These are phyloP conservation scores for Plantago lanceolata DNA, from an alignment of 305 asterid genomes.

Conservation along the genomic window DNA sequence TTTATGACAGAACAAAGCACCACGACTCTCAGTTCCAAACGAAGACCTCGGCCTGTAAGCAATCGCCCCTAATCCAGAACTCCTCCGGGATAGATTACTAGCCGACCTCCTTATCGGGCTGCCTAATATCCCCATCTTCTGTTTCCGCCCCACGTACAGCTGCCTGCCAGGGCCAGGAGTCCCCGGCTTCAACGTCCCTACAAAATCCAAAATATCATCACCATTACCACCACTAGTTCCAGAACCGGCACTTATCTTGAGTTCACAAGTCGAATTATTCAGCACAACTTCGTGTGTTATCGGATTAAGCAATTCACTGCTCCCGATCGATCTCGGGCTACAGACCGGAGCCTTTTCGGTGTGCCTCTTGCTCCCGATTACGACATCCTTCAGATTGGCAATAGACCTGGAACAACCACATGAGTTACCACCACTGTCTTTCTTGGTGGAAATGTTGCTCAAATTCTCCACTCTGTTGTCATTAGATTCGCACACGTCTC, in stretches of 20 bases:
- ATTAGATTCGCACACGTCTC: constrained; percentile 56
- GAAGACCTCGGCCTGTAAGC: constrained; percentile 39
- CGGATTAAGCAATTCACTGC: constrained; percentile 83
- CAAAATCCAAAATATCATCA: constrained; percentile 33
- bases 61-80: constrained; percentile 45
- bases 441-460: constrained; percentile 51
- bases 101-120: constrained; percentile 63
- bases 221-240: constrained; percentile 28
- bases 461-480: constrained; percentile 24
- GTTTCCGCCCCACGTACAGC: constrained; percentile 25
- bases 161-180: constrained; percentile 64
- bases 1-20: constrained; percentile 58
- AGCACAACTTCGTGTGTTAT: constrained; percentile 76
- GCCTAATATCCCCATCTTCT: constrained; percentile 31
- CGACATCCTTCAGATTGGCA: constrained; percentile 60
- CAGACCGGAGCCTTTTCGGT: constrained; percentile 61
- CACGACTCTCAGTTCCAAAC: constrained; percentile 43
- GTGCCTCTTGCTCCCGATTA: constrained; percentile 91
- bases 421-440: constrained; percentile 31
- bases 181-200: constrained; percentile 60
- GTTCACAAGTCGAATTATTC: constrained; percentile 64
- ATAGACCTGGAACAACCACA: constrained; percentile 66
- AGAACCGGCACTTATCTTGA: constrained; percentile 45
- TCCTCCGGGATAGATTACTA: constrained; percentile 51
- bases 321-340: constrained; percentile 88